Percentiles rank a stretch among this genome's conserved stretches.
These are phyloP conservation scores for Tetracentron sinense DNA, from an alignment of 164 flowering plant species.

Conservation along the genomic window DNA sequence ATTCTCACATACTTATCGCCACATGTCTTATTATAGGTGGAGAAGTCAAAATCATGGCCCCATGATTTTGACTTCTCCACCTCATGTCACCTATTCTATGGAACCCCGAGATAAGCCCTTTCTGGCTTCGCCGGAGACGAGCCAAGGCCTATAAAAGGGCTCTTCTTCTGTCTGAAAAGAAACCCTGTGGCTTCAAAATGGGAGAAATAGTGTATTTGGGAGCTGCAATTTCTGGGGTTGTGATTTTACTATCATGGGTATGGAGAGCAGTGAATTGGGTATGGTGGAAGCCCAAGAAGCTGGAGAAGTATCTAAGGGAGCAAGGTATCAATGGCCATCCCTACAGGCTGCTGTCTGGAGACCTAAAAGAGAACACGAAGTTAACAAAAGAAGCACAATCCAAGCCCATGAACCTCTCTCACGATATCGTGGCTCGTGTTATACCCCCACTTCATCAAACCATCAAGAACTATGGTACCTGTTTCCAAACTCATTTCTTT, in stretches of 20 bases:
- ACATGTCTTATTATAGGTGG: too few relatives aligned
- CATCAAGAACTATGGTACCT: conserved; percentile 26
- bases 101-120: too few relatives aligned
- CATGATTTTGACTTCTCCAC: too few relatives aligned
- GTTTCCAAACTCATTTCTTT: neutral
- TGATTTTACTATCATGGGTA: conserved; percentile 10
- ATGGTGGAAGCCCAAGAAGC: conserved; percentile 38
- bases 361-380: conserved; percentile 17
- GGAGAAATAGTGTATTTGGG: too few relatives aligned
- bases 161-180: too few relatives aligned
- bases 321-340: conserved; percentile 33
- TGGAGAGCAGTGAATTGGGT: conserved; percentile 33
- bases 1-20: too few relatives aligned
- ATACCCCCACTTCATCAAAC: conserved; percentile 19
- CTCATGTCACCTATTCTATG: too few relatives aligned
- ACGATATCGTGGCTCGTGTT: conserved; percentile 27
- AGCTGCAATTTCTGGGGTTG: neutral
- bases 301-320: conserved; percentile 28
- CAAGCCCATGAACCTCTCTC: conserved; percentile 28
- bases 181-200: too few relatives aligned
- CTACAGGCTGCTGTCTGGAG: conserved; percentile 29
- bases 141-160: too few relatives aligned
- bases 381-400: conserved; percentile 17
- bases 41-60: too few relatives aligned
- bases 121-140: too few relatives aligned